These are phyloP conservation scores for Westerdykella aurantiaca DNA, from an alignment of 2,329 filamentous ascomycete species.

Conservation along the genomic window DNA sequence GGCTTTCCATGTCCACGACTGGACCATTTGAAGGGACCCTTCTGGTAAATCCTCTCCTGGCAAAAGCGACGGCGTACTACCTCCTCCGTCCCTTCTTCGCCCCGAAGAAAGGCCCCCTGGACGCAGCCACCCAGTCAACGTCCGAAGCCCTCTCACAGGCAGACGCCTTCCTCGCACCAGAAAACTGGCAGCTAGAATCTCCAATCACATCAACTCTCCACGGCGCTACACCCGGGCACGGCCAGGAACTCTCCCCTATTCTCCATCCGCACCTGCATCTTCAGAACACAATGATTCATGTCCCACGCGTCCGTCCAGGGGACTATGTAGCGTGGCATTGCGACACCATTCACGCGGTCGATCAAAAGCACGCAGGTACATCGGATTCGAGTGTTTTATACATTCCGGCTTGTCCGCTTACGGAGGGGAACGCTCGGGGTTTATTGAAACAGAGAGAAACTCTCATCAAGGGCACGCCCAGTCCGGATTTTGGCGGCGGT, in stretches of 20 bases:
- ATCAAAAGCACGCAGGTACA: slow-evolving; percentile 66
- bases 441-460: slow-evolving; percentile 63
- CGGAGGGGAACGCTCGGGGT: slow-evolving; percentile 66
- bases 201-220: slow-evolving; percentile 58
- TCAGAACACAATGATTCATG: slow-evolving; percentile 62
- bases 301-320: slow-evolving; percentile 63
- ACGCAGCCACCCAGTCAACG: slow-evolving; percentile 28
- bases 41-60: slow-evolving; percentile 72
- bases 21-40: slow-evolving; percentile 72
- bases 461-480: slow-evolving; percentile 56
- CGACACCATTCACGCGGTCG: slow-evolving; percentile 75
- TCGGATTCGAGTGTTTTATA: slow-evolving; percentile 80
- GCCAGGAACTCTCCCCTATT: slow-evolving; percentile 60
- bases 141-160: slow-evolving; percentile 27
- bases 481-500: slow-evolving; percentile 52
- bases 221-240: slow-evolving; percentile 62
- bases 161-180: slow-evolving; percentile 43
- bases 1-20: slow-evolving; percentile 72
- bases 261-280: slow-evolving; percentile 68
- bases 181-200: slow-evolving; percentile 57
- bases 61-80: slow-evolving; percentile 70
- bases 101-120: slow-evolving; percentile 39
- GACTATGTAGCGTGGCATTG: slow-evolving; percentile 79
- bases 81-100: slow-evolving; percentile 81
- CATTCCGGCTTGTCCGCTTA: slow-evolving; percentile 80